A percentile compares a stretch with the other conserved stretches of the same genome.
These are phyloP conservation scores for Salix dunnii DNA, from an alignment of 345 rosid genomes.

Conservation along the genomic window DNA sequence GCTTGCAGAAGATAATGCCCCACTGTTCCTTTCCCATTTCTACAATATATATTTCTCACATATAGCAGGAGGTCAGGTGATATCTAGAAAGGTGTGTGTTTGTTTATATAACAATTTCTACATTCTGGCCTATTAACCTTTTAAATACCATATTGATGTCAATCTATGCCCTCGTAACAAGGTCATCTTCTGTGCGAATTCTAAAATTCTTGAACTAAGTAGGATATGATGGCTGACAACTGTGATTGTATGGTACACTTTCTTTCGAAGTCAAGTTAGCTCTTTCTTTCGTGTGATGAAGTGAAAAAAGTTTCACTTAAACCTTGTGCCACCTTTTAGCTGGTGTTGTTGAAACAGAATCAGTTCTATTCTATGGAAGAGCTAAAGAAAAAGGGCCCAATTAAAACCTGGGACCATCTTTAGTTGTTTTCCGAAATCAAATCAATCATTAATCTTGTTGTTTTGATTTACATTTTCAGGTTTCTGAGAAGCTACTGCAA, in stretches of 20 bases:
- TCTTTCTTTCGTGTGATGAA: background rate
- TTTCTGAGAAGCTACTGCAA: constrained; percentile 59
- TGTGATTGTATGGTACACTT: background rate
- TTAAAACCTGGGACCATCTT: no score
- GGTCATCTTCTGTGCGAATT: background rate
- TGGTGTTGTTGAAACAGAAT: background rate
- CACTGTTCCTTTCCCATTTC: constrained; percentile 77
- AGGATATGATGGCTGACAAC: background rate
- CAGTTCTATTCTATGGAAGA: background rate
- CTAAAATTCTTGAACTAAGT: background rate
- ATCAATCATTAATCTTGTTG: background rate
- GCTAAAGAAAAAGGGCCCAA: background rate
- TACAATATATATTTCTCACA: constrained; percentile 90
- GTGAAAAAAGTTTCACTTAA: background rate
- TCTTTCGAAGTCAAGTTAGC: background rate
- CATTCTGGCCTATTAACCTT: background rate
- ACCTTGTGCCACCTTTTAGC: background rate
- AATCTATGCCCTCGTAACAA: background rate
- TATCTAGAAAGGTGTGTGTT: constrained; percentile 53
- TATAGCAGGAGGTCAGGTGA: constrained; percentile 82
- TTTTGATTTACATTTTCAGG: constrained; percentile 38
- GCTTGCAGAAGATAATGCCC: constrained; percentile 64
- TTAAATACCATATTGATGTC: background rate
- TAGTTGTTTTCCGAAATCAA: background rate
- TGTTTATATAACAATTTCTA: background rate